Evolutionary conservation across 768 basidiomycete species (phyloP), one percentile per base, ranked within the genome.

Genomic region (Fibroporia radiculosa): DNA sequence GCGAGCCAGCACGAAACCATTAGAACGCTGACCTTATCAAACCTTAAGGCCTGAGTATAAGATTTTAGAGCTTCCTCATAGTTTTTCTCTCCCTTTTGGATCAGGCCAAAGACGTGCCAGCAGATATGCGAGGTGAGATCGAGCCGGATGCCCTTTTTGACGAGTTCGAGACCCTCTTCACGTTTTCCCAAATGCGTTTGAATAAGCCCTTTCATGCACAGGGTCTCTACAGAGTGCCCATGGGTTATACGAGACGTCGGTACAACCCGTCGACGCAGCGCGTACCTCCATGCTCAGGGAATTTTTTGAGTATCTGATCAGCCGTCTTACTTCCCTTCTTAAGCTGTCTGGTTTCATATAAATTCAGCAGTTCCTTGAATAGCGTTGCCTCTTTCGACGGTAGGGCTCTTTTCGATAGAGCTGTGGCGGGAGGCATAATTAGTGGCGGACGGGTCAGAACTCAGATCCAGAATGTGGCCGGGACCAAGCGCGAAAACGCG

Each of bases 41-140:
- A 88, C 48, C 77, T 75, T 52, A 93, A 68, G 2, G 93, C 95
- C 67, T 90, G 86, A 1, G 75, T 79, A 63, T 97, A 98, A 20
- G 92, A 93, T 57, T 92, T 88, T 56, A 91, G 72, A 0, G 96
- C 93, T 57, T 93, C 92, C 52, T 90, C 89, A 56, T 91, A 97
- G 59, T 95, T 91, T 65, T 87, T 93, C 62, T 96, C 88, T 7
- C 84, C 84, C 63, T 95, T 91, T 62, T 93, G 87, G 18, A 96
- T 80, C 56, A 99, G 83, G 22, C 92, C 96, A 61, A 91, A 87
- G 52, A 98, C 95, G 65, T 99, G 96, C 93, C 96, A 98, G 60
- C 84, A 85, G 59, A 99, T 97, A 58, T 97, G 93, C 16, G 90
- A 93, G 25, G 77, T 82, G 44, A 89, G 66, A 65, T 93, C 89